Evolutionary conservation across 176 grass and related monocot species (phyloP), one percentile per base, ranked within the genome.

Genomic region (Zoysia pacifica): DNA sequence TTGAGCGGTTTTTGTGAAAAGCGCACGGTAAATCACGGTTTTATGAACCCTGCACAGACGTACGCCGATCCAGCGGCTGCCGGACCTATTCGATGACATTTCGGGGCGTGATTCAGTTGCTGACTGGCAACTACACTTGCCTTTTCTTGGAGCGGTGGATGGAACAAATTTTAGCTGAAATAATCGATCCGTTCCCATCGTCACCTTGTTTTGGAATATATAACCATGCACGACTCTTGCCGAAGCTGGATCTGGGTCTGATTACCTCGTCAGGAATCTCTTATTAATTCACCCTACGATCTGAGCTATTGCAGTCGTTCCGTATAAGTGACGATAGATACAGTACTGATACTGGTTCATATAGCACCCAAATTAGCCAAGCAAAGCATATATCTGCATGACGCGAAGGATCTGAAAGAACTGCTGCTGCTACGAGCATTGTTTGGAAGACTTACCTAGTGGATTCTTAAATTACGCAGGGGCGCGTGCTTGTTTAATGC

Each of bases 41-140:
- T n/a, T n/a, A n/a, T n/a, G n/a, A n/a, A n/a, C n/a, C n/a, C n/a
- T n/a, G n/a, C n/a, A n/a, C n/a, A n/a, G n/a, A n/a, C 74, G 65
- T 70, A 20, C 35, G 47, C 64, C 11, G 53, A 70, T 62, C 65
- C 39, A 19, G 28, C 28, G 0, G 28, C 28, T 28, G 16, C 46
- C 37, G 45, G n/a, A 19, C 16, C n/a, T 74, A 77, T 84, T 70
- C 46, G 65, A 43, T 69, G 53, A 55, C 37, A 11, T 9, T 40
- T 35, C 65, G 38, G 15, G 74, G 55, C 5, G 61, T 66, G 77
- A 76, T 86, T 78, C 49, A 76, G 77, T 74, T 51, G 61, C 70
- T 55, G 37, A 16, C 80, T 63, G 39, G 42, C 49, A 64, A 35
- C 48, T 18, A 38, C 4, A 19, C 10, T 14, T 9, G 5, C 61